Evolutionary conservation across 2,329 filamentous ascomycete genomes (phyloP).

Genomic region (Drechslera avenae): DNA sequence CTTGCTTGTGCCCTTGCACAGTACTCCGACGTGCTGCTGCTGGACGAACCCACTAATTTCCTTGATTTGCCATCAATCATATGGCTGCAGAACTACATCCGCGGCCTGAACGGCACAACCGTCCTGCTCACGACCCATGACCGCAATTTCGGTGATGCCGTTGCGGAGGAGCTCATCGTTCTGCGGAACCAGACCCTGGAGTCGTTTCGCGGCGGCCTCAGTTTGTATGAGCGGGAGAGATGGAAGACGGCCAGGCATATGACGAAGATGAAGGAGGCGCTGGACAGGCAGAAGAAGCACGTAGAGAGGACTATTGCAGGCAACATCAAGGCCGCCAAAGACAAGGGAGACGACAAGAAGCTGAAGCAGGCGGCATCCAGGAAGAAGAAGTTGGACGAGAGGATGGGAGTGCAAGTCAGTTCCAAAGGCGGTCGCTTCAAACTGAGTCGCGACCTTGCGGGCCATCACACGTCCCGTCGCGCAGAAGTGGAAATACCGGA

Average conservation of each 20-base stretch:
- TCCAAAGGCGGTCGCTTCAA: conserved; percentile 78
- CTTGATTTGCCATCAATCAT: conserved; percentile 82
- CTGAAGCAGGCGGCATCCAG: conserved; percentile 82
- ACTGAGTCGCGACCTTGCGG: conserved; percentile 73
- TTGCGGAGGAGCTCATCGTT: conserved; percentile 77
- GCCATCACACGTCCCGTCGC: conserved; percentile 55
- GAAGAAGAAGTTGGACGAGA: conserved; percentile 82
- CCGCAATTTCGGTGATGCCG: conserved; percentile 76
- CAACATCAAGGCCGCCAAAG: conserved; percentile 75
- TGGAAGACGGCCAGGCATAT: conserved; percentile 71
- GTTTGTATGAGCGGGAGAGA: conserved; percentile 71
- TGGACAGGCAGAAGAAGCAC: conserved; percentile 79
- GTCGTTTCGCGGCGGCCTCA: conserved; percentile 76
- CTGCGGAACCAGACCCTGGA: conserved; percentile 72
- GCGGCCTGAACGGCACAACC: conserved; percentile 63
- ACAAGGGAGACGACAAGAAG: conserved; percentile 82
- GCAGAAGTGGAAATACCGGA: conserved; percentile 73
- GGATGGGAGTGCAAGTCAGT: conserved; percentile 76
- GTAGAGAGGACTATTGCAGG: conserved; percentile 78
- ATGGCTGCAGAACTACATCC: conserved; percentile 78
- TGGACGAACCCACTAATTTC: conserved; percentile 89
- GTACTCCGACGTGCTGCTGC: conserved; percentile 75
- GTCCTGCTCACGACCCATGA: conserved; percentile 84
- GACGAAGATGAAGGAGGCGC: conserved; percentile 77
- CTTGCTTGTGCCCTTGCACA: conserved; percentile 67